Conservation (phyloP, 1,139 yeast species). For the Arxiozyma telluris region DNA sequence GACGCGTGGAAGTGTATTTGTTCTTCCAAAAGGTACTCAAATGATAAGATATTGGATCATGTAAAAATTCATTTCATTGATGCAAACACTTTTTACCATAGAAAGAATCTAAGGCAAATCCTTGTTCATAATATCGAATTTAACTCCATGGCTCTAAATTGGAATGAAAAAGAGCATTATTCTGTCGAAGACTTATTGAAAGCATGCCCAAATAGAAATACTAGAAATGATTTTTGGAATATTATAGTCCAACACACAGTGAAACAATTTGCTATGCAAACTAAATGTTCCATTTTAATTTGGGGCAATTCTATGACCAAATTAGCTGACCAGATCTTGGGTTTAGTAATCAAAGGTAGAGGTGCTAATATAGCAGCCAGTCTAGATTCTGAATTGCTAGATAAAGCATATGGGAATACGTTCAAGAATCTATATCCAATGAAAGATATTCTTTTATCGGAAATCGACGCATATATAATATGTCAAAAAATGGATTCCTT, state of each 20-base stretch:
- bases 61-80: slow-evolving; percentile 36
- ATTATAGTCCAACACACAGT: slow-evolving; percentile 45
- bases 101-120: slow-evolving; percentile 8
- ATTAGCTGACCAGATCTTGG: slow-evolving; percentile 67
- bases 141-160: slow-evolving; percentile 9
- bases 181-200: slow-evolving; percentile 16
- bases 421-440: slow-evolving; percentile 56
- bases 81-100: slow-evolving; percentile 32
- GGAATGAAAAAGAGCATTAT: not conserved
- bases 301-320: slow-evolving; percentile 79
- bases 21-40: slow-evolving; percentile 16
- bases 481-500: slow-evolving; percentile 13
- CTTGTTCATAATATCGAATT: slow-evolving; percentile 14
- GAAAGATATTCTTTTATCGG: slow-evolving; percentile 62
- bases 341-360: slow-evolving; percentile 83
- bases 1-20: slow-evolving; percentile 17
- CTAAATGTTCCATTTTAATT: slow-evolving; percentile 46
- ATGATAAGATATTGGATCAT: slow-evolving; percentile 10
- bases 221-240: slow-evolving; percentile 52
- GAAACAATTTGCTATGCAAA: slow-evolving; percentile 39
- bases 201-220: slow-evolving; percentile 41
- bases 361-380: slow-evolving; percentile 57
- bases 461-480: slow-evolving; percentile 44
- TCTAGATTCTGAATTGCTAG: slow-evolving; percentile 40
- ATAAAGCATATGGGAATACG: slow-evolving; percentile 25